A percentile compares a stretch with the other conserved stretches of the same genome.
phyloP scores from a whole-genome alignment of 2,329 filamentous ascomycete genomes.

The Tolypocladium ovalisporum region DNA sequence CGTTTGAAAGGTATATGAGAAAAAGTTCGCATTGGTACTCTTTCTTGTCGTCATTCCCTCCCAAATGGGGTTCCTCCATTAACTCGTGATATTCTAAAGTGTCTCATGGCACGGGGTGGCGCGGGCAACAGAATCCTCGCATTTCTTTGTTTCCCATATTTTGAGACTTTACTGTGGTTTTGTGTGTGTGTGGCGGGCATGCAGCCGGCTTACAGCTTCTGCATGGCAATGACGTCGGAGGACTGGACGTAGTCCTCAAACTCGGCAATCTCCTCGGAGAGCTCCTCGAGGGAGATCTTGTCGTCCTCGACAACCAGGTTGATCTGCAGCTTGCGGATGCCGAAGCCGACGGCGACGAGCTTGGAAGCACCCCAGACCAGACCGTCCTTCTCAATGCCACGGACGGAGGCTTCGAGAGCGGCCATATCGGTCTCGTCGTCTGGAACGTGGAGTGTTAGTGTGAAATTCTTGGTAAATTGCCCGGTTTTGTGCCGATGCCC shows the following conservation, averaged over 20 bases:
- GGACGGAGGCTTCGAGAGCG: slow-evolving; percentile 69
- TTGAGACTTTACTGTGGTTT: not conserved
- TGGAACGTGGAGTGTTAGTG: slow-evolving; percentile 14
- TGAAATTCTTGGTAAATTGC: not conserved
- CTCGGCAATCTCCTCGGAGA: slow-evolving; percentile 72
- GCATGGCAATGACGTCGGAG: slow-evolving; percentile 80
- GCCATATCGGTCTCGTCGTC: slow-evolving; percentile 93
- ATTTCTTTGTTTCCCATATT: not conserved
- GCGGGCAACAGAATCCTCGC: not conserved
- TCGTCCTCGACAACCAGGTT: slow-evolving; percentile 97
- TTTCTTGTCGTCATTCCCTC: not conserved
- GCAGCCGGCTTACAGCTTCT: slow-evolving; percentile 62
- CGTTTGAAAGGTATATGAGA: not conserved
- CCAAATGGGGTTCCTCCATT: not conserved
- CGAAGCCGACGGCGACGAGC: slow-evolving; percentile 84
- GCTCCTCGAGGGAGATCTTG: slow-evolving; percentile 78
- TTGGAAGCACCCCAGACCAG: slow-evolving; percentile 92
- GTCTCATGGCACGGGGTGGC: not conserved
- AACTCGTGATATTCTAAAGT: slow-evolving; percentile 1
- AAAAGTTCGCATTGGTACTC: not conserved
- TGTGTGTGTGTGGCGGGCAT: not conserved
- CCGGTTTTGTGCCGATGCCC: not conserved
- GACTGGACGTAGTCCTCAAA: slow-evolving; percentile 97
- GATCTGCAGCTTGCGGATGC: slow-evolving; percentile 99
- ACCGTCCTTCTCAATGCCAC: slow-evolving; percentile 80